Evolutionary conservation across 2,329 filamentous ascomycete genomes (phyloP).

Genomic region (Sporothrix luriei): DNA sequence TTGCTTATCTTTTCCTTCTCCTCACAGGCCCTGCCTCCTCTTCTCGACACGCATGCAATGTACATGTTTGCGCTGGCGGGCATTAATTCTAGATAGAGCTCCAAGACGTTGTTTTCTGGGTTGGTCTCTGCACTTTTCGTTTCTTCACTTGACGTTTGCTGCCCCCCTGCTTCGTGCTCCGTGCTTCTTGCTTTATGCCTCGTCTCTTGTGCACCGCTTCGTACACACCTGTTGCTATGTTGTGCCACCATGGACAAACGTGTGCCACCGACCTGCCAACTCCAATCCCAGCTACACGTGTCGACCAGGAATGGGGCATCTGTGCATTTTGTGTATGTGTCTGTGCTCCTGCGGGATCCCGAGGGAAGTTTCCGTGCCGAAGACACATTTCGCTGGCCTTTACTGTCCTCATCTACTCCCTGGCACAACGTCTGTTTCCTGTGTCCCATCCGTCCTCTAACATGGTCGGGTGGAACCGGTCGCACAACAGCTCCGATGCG

Average conservation of each 20-base stretch:
- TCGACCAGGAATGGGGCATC: neutral
- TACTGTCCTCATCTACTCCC: neutral
- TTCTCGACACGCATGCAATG: slow-evolving; percentile 1
- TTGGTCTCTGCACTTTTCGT: neutral
- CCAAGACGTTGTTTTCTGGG: neutral
- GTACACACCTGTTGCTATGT: neutral
- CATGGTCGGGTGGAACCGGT: neutral
- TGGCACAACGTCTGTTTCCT: neutral
- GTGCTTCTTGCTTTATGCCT: neutral
- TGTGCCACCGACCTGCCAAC: slow-evolving; percentile 8
- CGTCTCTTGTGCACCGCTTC: neutral
- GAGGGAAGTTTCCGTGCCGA: neutral
- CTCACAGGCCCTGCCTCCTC: slow-evolving; percentile 18
- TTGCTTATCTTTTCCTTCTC: neutral
- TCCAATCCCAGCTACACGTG: slow-evolving; percentile 25
- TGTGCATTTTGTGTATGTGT: neutral
- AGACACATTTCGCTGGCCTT: neutral
- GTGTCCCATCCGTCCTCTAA: neutral
- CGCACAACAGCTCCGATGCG: neutral
- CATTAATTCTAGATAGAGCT: slow-evolving; percentile 22
- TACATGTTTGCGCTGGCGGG: slow-evolving; percentile 1
- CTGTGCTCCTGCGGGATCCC: neutral
- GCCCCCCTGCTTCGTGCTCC: neutral
- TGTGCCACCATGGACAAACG: neutral
- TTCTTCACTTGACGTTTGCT: neutral